Base-by-base conservation (phyloP, 345 rosid genomes). In the Ceriops decandra region DNA sequence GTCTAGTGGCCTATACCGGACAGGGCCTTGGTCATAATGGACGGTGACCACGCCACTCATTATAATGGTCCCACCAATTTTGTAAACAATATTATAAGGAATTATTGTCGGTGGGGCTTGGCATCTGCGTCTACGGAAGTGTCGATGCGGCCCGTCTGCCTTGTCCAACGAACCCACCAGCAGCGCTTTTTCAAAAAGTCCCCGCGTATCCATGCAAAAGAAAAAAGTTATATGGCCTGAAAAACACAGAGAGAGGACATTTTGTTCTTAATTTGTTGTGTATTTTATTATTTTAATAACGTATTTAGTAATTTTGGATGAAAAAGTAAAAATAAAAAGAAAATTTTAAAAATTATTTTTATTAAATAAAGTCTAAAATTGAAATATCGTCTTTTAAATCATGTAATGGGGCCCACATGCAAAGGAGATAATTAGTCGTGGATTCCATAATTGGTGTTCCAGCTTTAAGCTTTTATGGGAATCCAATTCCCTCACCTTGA, bases 121-220 rank as follows among this genome's bases (percentile, higher is more conserved):
- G 17, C 13, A 7, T 4, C 5, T 31, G 16, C 24, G 26, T 31
- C 52, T 3, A 36, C 31, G 19, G 47, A 60, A 66, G 67, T 42
- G 67, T 42, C 61, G 63, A 71, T 60, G 70, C 70, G 4, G 4
- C 49, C 13, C 13, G 49, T 51, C 26, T 67, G 30, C 83, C 77
- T 74, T 74, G 68, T 68, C 86, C 69, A 67, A 46, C 60, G 19
- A 67, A 36, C 60, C 42, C 47, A 46, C 24, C 53, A 13, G 49
- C 49, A 42, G 49, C 49, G 49, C 49, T 13, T 42, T 42, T 42
- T 38, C 0, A 3, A 13, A 13, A 42, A 11, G 49, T 13, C 16
- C 0, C 15, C 13, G 11, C 2, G 3, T 36, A 36, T 36, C 10
- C 13, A 36, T 36, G 1, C 1, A 6, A 33, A 33, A 33, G 36